Evolutionary conservation across 2,329 filamentous ascomycete genomes (phyloP), one percentile per base, ranked within the genome.

Genomic region (Sclerotinia spermophila): DNA sequence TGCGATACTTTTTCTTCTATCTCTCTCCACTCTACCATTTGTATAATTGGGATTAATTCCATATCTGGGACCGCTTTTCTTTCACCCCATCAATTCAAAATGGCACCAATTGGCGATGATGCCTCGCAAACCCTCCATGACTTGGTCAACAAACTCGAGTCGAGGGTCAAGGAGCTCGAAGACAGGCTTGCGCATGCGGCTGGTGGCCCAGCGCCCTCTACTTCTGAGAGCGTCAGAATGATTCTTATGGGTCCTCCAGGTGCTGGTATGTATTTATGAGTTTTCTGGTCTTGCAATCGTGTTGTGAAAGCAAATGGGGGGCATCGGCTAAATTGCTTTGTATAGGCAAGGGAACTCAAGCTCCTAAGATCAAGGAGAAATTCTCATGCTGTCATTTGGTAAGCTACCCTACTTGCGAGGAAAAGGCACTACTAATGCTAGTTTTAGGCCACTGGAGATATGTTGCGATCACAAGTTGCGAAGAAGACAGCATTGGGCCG

Each of bases 331-430:
- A 77, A 76, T 70, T 69, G 42, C 51, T 66, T 71, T 71, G 65
- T 74, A 73, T 79, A 98, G 96, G 96, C 85, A 99, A 99, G 89
- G 96, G 96, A 83, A 99, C 96, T 56, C 96, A 99, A 83, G 96
- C 96, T 72, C 96, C 96, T 75, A 95, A 92, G 83, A 96, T 99
- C 84, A 97, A 97, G 88, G 95, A 98, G 81, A 96, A 93, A 85
- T 99, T 94, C 85, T 93, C 90, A 81, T 94, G 94, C 85, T 99
- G 96, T 85, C 96, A 99, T 83, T 84, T 99, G 84, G 94, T 97
- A 89, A 79, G 90, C n/a, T 42, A 21, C 33, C 35, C 13, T 40
- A 44, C 13, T 42, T 56, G n/a, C 58, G 44, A 24, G 33, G 21
- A 30, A 53, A 61, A 13, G 8, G 30, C 17, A n/a, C 21, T 56